Evolutionary conservation across 2,329 filamentous ascomycete genomes (phyloP), one percentile per base, ranked within the genome.

Genomic region (Fusarium sacchari): DNA sequence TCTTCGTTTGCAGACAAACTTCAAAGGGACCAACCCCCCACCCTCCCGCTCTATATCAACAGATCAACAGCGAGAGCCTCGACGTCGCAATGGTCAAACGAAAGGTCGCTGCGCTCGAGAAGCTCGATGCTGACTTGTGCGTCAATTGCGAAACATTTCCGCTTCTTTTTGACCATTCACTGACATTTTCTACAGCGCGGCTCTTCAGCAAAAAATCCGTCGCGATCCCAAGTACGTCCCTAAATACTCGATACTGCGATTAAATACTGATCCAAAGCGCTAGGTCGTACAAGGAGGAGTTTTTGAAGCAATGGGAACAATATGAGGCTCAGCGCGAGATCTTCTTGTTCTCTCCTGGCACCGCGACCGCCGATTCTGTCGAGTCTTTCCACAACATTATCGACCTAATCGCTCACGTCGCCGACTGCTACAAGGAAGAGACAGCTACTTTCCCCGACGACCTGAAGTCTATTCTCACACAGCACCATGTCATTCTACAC

Each of bases 261-360:
- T 50, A n/a, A 42, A 59, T 49, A 44, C 73, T 78, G 60, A 79
- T 50, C 26, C 7, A 26, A 39, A 34, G 30, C 39, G 28, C 71
- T 28, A 94, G 91, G 79, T 97, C 95, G 7, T 98, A 98, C 83
- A 89, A 92, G 70, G 94, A 97, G 75, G 96, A 98, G 80, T 97
- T 97, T 79, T 84, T 91, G 74, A 92, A 92, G 79, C 94, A 98
- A 82, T 97, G 94, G 87, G 90, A 92, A 80, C 95, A 97, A 82
- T 98, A 98, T 88, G 92, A 95, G 81, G 92, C 94, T 30, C 93
- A 97, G 81, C 91, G 94, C 69, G 94, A 97, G 79, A 94, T 98
- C 76, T 98, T 98, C 84, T 88, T 97, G 78, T 90, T 93, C 46
- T 93, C 94, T 53, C 96, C 96, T 11, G 87, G 91, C 20, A 92